These are phyloP conservation scores for Closterium sp. DNA, from an alignment of 139 green algal genomes.

Conservation along the genomic window DNA sequence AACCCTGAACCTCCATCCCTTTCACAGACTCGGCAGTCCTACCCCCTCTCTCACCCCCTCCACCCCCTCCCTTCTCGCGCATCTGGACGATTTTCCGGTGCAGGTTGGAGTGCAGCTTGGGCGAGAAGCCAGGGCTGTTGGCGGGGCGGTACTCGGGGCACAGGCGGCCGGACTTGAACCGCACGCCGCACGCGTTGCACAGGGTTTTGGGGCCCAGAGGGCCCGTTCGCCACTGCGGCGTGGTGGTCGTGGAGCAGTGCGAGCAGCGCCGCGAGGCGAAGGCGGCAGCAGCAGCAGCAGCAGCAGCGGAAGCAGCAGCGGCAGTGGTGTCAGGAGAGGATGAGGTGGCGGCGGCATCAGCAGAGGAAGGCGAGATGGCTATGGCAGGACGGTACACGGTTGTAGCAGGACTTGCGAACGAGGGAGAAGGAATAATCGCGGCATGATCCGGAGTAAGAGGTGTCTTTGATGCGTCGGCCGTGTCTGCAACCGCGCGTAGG, in stretches of 20 bases:
- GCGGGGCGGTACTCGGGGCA: constrained; percentile 31
- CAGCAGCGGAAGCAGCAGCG: not conserved
- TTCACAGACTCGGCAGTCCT: too few species aligned
- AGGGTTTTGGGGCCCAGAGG: constrained; percentile 64
- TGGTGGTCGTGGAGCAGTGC: constrained; percentile 54
- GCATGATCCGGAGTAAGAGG: not conserved
- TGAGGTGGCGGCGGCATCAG: too few species aligned
- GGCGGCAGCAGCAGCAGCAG: not conserved
- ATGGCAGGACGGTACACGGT: not conserved
- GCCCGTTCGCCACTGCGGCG: constrained; percentile 59
- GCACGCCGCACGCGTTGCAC: constrained; percentile 70
- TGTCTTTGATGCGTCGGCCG: too few species aligned
- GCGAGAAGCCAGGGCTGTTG: constrained; percentile 7
- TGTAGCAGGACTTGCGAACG: not conserved
- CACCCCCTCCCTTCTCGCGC: not conserved
- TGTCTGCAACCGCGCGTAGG: too few species aligned
- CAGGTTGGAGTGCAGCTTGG: constrained; percentile 10
- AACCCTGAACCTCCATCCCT: not conserved
- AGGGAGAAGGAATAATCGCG: not conserved
- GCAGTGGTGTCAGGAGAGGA: too few species aligned
- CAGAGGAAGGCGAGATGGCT: too few species aligned
- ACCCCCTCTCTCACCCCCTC: not conserved
- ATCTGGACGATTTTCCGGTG: constrained; percentile 36
- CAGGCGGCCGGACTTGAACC: constrained; percentile 41
- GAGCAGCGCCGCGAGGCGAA: constrained; percentile 17